Conservation (phyloP, 257 asterid genomes). For the Fraxinus pennsylvanica region DNA sequence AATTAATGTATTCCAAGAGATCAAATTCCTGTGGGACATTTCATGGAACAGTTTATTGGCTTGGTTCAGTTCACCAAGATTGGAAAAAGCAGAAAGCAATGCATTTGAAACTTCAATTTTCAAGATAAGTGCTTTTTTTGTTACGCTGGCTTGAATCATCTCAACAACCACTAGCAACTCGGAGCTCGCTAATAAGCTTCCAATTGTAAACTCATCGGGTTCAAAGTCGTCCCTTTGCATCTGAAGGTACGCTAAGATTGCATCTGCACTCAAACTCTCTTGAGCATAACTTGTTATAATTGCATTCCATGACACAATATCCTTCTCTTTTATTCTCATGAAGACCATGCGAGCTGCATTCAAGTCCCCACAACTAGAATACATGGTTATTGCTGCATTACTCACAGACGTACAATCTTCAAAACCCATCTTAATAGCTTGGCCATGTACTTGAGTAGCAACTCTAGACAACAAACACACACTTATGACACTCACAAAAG, state of each 20-base stretch:
- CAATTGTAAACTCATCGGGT: slow-evolving; percentile 76
- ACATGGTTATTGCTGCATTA: slow-evolving; percentile 84
- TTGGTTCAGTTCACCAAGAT: slow-evolving; percentile 42
- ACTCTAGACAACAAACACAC: slow-evolving; percentile 40
- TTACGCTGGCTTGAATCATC: slow-evolving; percentile 56
- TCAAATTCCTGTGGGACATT: slow-evolving; percentile 58
- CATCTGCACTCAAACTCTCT: slow-evolving; percentile 43
- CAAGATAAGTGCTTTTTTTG: slow-evolving; percentile 56
- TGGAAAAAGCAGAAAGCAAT: slow-evolving; percentile 64
- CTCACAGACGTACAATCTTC: slow-evolving; percentile 54
- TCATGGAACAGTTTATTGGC: slow-evolving; percentile 51
- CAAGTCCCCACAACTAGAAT: slow-evolving; percentile 52
- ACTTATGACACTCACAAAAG: slow-evolving; percentile 70
- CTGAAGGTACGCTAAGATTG: slow-evolving; percentile 41
- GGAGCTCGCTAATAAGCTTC: slow-evolving; percentile 66
- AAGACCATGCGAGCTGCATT: slow-evolving; percentile 53
- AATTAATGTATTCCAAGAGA: slow-evolving; percentile 85
- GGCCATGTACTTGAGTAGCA: slow-evolving; percentile 63
- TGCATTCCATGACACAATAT: slow-evolving; percentile 75
- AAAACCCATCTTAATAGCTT: slow-evolving; percentile 53
- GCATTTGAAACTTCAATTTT: slow-evolving; percentile 77
- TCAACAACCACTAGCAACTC: slow-evolving; percentile 46
- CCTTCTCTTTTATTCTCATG: slow-evolving; percentile 45
- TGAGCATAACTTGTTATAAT: slow-evolving; percentile 65
- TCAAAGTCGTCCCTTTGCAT: slow-evolving; percentile 60